A percentile compares a stretch with the other conserved stretches of the same genome.
phyloP scores from a whole-genome alignment of 148 eudicot genomes.

The Cornus controversa region DNA sequence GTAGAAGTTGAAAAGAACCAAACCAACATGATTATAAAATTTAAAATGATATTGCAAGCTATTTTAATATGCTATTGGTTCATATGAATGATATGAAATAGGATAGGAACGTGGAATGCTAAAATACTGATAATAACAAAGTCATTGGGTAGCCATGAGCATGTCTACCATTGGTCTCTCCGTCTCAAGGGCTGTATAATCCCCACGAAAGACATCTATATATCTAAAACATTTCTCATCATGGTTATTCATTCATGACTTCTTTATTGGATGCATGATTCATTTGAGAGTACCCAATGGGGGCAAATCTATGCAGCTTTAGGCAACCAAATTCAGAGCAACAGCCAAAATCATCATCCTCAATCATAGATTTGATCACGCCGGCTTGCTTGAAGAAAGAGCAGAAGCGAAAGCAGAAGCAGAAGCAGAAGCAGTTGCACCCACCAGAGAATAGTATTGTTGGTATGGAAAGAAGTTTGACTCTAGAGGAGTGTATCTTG shows the following conservation, averaged over 20 bases:
- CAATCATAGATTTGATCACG: too few relatives aligned
- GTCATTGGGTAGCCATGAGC: neutral
- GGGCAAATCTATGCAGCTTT: neutral
- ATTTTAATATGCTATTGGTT: neutral
- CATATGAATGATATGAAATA: neutral
- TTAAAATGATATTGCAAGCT: too few relatives aligned
- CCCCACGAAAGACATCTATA: neutral
- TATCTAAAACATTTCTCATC: neutral
- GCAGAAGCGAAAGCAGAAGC: neutral
- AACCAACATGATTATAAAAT: neutral
- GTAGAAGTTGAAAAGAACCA: neutral
- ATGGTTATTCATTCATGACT: neutral
- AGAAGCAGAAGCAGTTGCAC: neutral
- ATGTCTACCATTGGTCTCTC: neutral
- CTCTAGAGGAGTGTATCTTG: neutral
- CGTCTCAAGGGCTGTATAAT: neutral
- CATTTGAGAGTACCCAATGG: neutral
- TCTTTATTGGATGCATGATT: neutral
- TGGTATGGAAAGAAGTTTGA: neutral
- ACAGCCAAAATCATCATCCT: too few relatives aligned
- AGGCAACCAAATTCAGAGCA: too few relatives aligned
- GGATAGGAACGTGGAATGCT: neutral
- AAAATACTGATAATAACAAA: neutral
- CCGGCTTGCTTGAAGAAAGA: neutral
- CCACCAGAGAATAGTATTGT: neutral